Percentiles rank a stretch among this genome's conserved stretches.
These are phyloP conservation scores for Phanerodontia chrysosporium DNA, from an alignment of 768 basidiomycete genomes.

Conservation along the genomic window DNA sequence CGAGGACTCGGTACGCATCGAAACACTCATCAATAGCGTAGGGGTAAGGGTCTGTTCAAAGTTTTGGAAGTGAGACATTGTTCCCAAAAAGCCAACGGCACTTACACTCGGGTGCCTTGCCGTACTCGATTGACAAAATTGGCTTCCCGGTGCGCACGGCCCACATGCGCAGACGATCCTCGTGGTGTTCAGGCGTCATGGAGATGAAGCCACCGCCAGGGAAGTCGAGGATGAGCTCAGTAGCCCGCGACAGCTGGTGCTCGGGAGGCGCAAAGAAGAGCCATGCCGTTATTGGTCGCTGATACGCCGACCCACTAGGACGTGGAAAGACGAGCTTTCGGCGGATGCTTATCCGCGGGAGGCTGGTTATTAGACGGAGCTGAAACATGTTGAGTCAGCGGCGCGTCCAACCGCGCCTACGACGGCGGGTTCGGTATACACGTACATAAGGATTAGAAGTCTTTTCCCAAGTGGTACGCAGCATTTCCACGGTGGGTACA, in stretches of 20 bases:
- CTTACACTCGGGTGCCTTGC: slow-evolving; percentile 94
- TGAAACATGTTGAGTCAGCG: slow-evolving; percentile 22
- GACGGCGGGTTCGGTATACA: slow-evolving; percentile 12
- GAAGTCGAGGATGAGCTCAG: slow-evolving; percentile 85
- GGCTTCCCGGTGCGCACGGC: slow-evolving; percentile 73
- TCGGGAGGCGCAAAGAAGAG: slow-evolving; percentile 78
- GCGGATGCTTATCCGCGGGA: slow-evolving; percentile 59
- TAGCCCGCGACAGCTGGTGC: slow-evolving; percentile 55
- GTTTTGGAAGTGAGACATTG: slow-evolving; percentile 3
- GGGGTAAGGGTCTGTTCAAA: slow-evolving; percentile 81
- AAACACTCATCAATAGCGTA: slow-evolving; percentile 95
- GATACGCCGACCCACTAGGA: slow-evolving; percentile 69
- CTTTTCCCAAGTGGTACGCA: slow-evolving; percentile 96
- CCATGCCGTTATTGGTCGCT: slow-evolving; percentile 77
- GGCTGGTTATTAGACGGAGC: slow-evolving; percentile 62
- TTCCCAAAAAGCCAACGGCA: slow-evolving; percentile 10
- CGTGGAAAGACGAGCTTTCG: slow-evolving; percentile 81
- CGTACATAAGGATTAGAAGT: slow-evolving; percentile 87
- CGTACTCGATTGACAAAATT: slow-evolving; percentile 86
- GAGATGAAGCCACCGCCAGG: slow-evolving; percentile 97
- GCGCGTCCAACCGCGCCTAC: not conserved
- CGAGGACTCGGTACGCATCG: slow-evolving; percentile 79
- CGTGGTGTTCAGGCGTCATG: slow-evolving; percentile 95
- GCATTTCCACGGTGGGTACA: slow-evolving; percentile 93
- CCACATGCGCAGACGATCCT: slow-evolving; percentile 89